Base-by-base conservation (phyloP, 345 rosid genomes). In the Boechera stricta region DNA sequence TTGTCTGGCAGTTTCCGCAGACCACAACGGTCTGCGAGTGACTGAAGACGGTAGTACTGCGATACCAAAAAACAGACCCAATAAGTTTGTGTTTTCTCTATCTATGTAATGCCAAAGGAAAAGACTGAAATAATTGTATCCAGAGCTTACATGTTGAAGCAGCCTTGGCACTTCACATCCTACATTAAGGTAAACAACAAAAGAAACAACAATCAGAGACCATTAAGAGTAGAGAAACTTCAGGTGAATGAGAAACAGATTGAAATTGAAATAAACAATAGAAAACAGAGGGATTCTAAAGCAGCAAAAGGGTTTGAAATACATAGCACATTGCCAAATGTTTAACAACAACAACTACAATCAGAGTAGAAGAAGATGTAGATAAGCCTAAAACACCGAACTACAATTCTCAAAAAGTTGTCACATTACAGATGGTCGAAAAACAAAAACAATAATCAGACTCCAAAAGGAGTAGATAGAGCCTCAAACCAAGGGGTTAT, bases 101-200 rank as follows among this genome's bases (percentile, higher is more conserved):
- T 15, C 4, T 0, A 29, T 12, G 24, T 7, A 18, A 44, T 7
- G 1, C 12, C 36, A 3, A 61, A 45, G 10, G 5, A n/a, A 38
- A 1, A 5, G 3, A 28, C 3, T 47, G 13, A 77, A 55, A 10
- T 2, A 21, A 16, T 31, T 12, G 49, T 13, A 6, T n/a, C 0
- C 9, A 12, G 12, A 16, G 63, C 85, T 83, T 80, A 90, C 92
- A 90, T 90, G 84, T 83, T 83, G 81, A 90, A 90, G 84, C 95
- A 90, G 2, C 95, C 92, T 66, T 84, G 90, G 81, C 95, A 90
- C 59, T 86, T 90, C 59, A 90, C 95, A 84, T 90, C 95, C 95
- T 90, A 39, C 63, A 83, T 5, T 33, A 63, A 72, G 4, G 1
- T 32, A 4, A 5, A 57, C 31, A 71, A 28, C n/a, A 51, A 56